phyloP scores from a whole-genome alignment of 2,329 filamentous ascomycete species.

The Aspergillus novofumigatus region DNA sequence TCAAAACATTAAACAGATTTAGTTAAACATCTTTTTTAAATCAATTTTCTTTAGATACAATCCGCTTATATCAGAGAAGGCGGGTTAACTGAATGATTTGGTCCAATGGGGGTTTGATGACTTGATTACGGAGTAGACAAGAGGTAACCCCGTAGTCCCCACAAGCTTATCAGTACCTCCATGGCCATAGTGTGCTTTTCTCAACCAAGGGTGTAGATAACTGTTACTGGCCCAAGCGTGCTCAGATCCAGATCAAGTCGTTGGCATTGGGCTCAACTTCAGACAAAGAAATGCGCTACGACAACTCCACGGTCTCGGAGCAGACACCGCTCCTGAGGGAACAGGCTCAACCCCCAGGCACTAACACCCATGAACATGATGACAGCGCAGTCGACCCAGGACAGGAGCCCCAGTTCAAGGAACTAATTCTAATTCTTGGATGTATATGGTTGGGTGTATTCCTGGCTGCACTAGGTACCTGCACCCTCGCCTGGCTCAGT shows the following conservation, averaged over 20 bases:
- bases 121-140: not conserved
- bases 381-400: constrained; percentile 19
- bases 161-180: not conserved
- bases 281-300: constrained; percentile 9
- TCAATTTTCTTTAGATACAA: not conserved
- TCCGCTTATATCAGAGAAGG: not conserved
- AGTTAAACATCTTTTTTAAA: not conserved
- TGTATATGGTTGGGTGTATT: constrained; percentile 54
- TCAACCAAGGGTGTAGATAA: not conserved
- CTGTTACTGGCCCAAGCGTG: not conserved
- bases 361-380: constrained; percentile 7
- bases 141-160: not conserved
- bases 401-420: constrained; percentile 46
- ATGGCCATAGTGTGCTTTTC: not conserved
- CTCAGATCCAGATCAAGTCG: not conserved
- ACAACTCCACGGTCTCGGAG: constrained; percentile 20
- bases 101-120: not conserved
- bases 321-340: constrained; percentile 29
- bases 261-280: not conserved
- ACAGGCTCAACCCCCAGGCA: constrained; percentile 9
- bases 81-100: not conserved
- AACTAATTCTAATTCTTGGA: constrained; percentile 47
- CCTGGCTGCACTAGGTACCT: constrained; percentile 51
- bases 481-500: not conserved
- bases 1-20: not conserved